phyloP scores from a whole-genome alignment of 1,284 basidiomycete species.

The Ceratobasidium theobromae region DNA sequence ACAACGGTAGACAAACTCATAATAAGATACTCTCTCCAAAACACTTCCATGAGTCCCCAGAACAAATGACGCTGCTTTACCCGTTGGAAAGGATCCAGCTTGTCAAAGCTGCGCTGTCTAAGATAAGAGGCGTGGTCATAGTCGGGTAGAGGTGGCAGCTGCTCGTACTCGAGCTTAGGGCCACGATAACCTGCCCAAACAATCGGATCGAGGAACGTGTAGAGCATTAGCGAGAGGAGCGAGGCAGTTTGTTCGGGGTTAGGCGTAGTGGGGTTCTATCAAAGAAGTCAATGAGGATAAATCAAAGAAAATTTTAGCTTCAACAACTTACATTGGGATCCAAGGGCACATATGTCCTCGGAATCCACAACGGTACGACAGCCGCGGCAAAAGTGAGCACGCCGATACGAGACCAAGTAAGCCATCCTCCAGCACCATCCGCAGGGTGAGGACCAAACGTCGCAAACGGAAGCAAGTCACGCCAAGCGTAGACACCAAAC shows the following conservation, averaged over 20 bases:
- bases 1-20: slow-evolving; percentile 1
- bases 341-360: slow-evolving; percentile 33
- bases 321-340: slow-evolving; percentile 39
- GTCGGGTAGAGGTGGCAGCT: slow-evolving; percentile 35
- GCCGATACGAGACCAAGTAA: slow-evolving; percentile 35
- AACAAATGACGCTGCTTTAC: slow-evolving; percentile 31
- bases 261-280: slow-evolving; percentile 34
- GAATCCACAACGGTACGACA: slow-evolving; percentile 36
- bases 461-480: slow-evolving; percentile 35
- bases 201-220: slow-evolving; percentile 43
- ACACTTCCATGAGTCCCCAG: slow-evolving; percentile 34
- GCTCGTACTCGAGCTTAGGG: slow-evolving; percentile 35
- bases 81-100: slow-evolving; percentile 32
- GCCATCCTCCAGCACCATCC: slow-evolving; percentile 31
- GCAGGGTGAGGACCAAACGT: slow-evolving; percentile 29
- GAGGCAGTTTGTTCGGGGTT: slow-evolving; percentile 47
- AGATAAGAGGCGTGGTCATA: slow-evolving; percentile 34
- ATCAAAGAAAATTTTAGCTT: not conserved
- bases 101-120: not conserved
- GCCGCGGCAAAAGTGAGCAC: slow-evolving; percentile 35
- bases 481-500: slow-evolving; percentile 32
- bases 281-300: not conserved
- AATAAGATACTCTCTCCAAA: slow-evolving; percentile 30
- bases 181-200: slow-evolving; percentile 38
- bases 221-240: slow-evolving; percentile 41